phyloP scores from a whole-genome alignment of 306 rosid species.

The Trifolium subterraneum region DNA sequence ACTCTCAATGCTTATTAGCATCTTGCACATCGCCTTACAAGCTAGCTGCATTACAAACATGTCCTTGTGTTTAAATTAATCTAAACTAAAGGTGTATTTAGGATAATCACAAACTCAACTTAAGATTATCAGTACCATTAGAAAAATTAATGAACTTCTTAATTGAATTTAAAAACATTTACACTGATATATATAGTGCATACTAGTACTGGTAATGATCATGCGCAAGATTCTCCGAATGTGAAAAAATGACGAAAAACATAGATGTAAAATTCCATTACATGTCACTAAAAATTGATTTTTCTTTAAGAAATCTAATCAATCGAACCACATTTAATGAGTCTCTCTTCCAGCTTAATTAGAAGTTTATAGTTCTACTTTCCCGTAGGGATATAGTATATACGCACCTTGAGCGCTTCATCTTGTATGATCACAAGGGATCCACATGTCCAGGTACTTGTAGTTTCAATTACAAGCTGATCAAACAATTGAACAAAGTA shows the following conservation, averaged over 20 bases:
- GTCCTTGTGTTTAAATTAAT: not conserved
- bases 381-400: too few relatives aligned
- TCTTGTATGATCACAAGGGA: slow-evolving; percentile 56
- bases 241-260: not conserved
- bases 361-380: too few relatives aligned
- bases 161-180: not conserved
- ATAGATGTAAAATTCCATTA: not conserved
- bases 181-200: not conserved
- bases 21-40: slow-evolving; percentile 87
- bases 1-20: slow-evolving; percentile 66
- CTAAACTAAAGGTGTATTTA: not conserved
- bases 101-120: too few relatives aligned
- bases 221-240: not conserved
- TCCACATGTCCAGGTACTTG: slow-evolving; percentile 57
- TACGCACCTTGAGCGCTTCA: slow-evolving; percentile 68
- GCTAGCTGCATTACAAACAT: slow-evolving; percentile 56
- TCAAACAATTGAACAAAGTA: slow-evolving; percentile 61
- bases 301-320: too few relatives aligned
- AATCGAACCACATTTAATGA: too few relatives aligned
- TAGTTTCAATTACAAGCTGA: slow-evolving; percentile 50
- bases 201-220: not conserved
- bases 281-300: too few relatives aligned
- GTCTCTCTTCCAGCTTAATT: too few relatives aligned
- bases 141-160: too few relatives aligned
- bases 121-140: too few relatives aligned